A percentile compares a stretch with the other conserved stretches of the same genome.
phyloP scores from a whole-genome alignment of 2,329 filamentous ascomycete species.

The Nemania sp. region DNA sequence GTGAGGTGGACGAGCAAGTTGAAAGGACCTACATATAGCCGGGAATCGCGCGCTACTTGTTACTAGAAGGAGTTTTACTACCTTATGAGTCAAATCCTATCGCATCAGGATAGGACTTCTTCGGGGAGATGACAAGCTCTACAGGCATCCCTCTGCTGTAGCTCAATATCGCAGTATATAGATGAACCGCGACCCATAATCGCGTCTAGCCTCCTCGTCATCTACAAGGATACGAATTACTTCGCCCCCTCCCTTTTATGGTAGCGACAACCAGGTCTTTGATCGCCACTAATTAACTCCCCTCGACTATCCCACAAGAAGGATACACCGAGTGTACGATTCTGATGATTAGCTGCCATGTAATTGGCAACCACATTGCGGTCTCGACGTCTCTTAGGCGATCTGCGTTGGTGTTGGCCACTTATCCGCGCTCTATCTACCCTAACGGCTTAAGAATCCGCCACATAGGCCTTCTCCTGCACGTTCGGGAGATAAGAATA shows the following conservation, averaged over 20 bases:
- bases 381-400: background rate
- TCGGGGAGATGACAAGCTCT: background rate
- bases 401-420: slow-evolving; percentile 3
- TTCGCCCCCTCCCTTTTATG: slow-evolving; percentile 24
- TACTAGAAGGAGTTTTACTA: slow-evolving; percentile 1
- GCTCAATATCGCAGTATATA: slow-evolving; percentile 24
- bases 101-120: slow-evolving; percentile 2
- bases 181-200: slow-evolving; percentile 36
- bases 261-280: slow-evolving; percentile 15
- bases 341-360: slow-evolving; percentile 1
- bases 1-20: slow-evolving; percentile 3
- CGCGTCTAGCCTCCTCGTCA: slow-evolving; percentile 39
- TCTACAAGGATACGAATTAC: slow-evolving; percentile 27
- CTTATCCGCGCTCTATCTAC: slow-evolving; percentile 8
- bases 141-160: background rate
- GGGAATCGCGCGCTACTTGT: slow-evolving; percentile 1
- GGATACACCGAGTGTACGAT: background rate
- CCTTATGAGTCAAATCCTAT: background rate
- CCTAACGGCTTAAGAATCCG: slow-evolving; percentile 34
- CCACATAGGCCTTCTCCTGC: slow-evolving; percentile 38
- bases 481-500: slow-evolving; percentile 45
- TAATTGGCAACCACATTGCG: background rate
- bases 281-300: background rate
- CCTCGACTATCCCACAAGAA: background rate
- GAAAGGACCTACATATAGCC: background rate